Evolutionary conservation across 441 rosid species (phyloP).

Genomic region (Corymbia citriodora): DNA sequence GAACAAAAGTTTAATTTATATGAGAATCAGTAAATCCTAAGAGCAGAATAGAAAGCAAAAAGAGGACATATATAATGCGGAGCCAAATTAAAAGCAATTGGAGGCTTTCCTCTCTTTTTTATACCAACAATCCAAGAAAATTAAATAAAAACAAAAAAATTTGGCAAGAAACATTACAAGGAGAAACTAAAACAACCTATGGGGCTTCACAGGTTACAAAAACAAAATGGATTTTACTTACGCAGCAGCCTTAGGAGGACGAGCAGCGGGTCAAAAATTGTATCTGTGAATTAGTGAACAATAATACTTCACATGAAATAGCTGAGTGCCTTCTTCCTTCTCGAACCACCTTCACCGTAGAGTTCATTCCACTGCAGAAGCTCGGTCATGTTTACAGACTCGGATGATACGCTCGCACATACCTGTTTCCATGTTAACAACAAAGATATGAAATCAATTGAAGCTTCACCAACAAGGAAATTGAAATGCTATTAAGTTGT

Average conservation of each 20-base stretch:
- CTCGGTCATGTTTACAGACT: conserved; percentile 88
- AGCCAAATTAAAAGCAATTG: background rate
- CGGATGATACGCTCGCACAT: conserved; percentile 89
- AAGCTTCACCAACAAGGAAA: background rate
- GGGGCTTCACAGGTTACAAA: conserved; percentile 31
- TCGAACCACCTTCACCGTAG: conserved; percentile 89
- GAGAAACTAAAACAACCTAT: conserved; percentile 20
- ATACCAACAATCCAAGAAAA: conserved; percentile 26
- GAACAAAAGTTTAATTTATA: background rate
- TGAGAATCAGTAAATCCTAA: background rate
- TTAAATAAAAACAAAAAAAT: conserved; percentile 1
- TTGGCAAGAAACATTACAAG: background rate
- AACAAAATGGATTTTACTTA: conserved; percentile 34
- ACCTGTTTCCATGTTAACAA: conserved; percentile 36
- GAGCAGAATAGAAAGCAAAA: background rate
- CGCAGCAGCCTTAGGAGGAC: conserved; percentile 13
- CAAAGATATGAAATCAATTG: background rate
- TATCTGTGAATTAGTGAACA: conserved; percentile 25
- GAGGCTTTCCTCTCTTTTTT: conserved; percentile 17
- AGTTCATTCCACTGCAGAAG: conserved; percentile 91
- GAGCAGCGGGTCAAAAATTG: conserved; percentile 19
- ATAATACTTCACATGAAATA: conserved; percentile 69
- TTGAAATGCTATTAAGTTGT: background rate
- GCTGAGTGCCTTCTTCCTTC: conserved; percentile 86
- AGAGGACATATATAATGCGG: background rate